Percentiles rank a stretch among this genome's conserved stretches.
These are phyloP conservation scores for Paramecium biaurelia DNA, from an alignment of 73 alveolate species.

Conservation along the genomic window DNA sequence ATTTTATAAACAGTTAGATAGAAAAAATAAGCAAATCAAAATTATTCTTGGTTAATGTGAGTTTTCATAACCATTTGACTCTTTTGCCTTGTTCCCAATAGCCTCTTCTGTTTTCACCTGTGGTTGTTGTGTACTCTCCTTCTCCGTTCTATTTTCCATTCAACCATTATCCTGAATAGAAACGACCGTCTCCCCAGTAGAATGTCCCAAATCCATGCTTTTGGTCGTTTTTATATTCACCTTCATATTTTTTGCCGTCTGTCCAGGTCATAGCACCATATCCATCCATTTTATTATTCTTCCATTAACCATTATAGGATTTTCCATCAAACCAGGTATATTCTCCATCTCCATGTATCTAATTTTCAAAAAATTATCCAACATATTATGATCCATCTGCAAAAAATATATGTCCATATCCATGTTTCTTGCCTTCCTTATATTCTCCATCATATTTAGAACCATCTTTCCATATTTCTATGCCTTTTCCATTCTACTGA, in stretches of 20 bases:
- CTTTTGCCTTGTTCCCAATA: constrained; percentile 73
- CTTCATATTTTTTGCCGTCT: constrained; percentile 68
- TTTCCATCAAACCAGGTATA: constrained; percentile 65
- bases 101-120: constrained; percentile 64
- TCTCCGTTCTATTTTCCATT: constrained; percentile 61
- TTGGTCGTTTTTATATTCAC: constrained; percentile 67
- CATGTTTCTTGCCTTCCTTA: constrained; percentile 58
- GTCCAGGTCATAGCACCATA: constrained; percentile 65
- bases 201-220: constrained; percentile 75
- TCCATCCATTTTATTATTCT: constrained; percentile 70
- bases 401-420: constrained; percentile 59
- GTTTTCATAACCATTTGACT: constrained; percentile 62
- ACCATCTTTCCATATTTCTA: constrained; percentile 76
- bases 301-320: constrained; percentile 65
- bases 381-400: constrained; percentile 66
- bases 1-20: background rate
- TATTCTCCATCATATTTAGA: constrained; percentile 71
- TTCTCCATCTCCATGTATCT: constrained; percentile 64
- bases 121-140: constrained; percentile 68
- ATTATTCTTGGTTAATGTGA: background rate
- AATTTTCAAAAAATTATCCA: constrained; percentile 57
- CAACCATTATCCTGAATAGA: constrained; percentile 57
- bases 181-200: constrained; percentile 78
- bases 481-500: constrained; percentile 66
- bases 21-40: background rate